These are phyloP conservation scores for Hymenoscyphus fructigenus DNA, from an alignment of 2,329 filamentous ascomycete species.

Conservation along the genomic window DNA sequence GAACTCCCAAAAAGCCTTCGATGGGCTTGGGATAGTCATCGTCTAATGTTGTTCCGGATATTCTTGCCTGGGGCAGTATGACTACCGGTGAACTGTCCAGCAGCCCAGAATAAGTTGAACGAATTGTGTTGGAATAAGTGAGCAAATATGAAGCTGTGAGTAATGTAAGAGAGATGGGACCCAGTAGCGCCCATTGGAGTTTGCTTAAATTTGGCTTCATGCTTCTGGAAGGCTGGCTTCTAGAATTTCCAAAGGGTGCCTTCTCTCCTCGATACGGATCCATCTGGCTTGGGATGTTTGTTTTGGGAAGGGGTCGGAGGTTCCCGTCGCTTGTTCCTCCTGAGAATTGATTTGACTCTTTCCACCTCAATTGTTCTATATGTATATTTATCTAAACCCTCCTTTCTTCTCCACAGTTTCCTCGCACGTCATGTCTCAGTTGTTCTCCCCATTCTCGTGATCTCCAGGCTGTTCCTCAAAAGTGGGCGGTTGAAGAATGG, in stretches of 20 bases:
- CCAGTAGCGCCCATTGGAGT: not conserved
- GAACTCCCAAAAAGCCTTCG: slow-evolving; percentile 47
- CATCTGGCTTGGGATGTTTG: not conserved
- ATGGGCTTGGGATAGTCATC: slow-evolving; percentile 34
- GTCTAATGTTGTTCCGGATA: slow-evolving; percentile 34
- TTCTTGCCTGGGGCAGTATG: slow-evolving; percentile 28
- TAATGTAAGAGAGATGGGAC: not conserved
- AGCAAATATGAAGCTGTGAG: not conserved
- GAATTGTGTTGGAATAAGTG: not conserved
- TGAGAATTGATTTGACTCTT: not conserved
- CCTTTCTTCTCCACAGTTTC: not conserved
- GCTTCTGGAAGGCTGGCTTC: not conserved
- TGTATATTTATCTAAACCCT: not conserved
- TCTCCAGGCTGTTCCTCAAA: not conserved
- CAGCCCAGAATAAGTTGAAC: not conserved
- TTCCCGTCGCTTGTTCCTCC: not conserved
- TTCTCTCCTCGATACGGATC: not conserved
- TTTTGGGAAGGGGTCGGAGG: not conserved
- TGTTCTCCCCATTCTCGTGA: not conserved
- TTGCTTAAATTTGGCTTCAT: not conserved
- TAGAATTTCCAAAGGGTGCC: not conserved
- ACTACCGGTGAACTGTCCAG: not conserved
- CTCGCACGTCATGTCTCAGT: not conserved
- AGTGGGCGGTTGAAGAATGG: not conserved
- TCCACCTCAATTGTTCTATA: not conserved